Percentiles rank a stretch among this genome's conserved stretches.
phyloP scores from a whole-genome alignment of 2,329 filamentous ascomycete genomes.

The Aspergillus melleus region DNA sequence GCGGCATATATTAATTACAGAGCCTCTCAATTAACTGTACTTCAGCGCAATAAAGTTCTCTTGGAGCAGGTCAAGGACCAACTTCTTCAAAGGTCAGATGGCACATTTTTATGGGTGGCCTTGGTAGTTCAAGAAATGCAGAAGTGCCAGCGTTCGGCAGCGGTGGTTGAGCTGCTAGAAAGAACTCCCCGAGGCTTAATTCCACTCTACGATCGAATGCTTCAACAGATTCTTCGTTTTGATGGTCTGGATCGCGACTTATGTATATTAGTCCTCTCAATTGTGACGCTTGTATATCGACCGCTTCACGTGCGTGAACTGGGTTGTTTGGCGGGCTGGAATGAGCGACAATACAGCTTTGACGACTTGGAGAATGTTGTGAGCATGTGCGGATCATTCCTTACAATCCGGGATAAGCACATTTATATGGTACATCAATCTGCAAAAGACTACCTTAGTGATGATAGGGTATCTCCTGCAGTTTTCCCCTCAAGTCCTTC shows the following conservation, averaged over 20 bases:
- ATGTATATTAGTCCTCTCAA: conserved; percentile 1
- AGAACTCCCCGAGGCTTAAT: neutral
- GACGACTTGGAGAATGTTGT: neutral
- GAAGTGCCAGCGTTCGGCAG: neutral
- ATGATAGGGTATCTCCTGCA: neutral
- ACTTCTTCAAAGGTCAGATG: conserved; percentile 1
- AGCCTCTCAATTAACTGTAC: neutral
- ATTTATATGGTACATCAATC: neutral
- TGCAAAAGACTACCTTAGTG: neutral
- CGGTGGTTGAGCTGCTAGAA: neutral
- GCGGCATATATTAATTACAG: conserved; percentile 2
- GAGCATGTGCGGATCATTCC: neutral
- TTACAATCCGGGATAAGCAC: neutral
- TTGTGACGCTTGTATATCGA: conserved; percentile 1
- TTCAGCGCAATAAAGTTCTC: neutral
- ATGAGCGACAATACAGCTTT: neutral
- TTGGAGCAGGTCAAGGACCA: neutral
- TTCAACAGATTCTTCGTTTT: neutral
- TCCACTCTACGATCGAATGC: conserved; percentile 4
- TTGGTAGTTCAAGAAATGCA: conserved; percentile 5
- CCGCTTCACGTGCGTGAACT: conserved; percentile 4
- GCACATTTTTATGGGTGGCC: conserved; percentile 10
- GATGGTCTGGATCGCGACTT: neutral
- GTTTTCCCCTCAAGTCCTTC: neutral
- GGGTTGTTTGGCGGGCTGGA: neutral